Evolutionary conservation across 2,329 filamentous ascomycete species (phyloP).

Genomic region (Ceratocystis harringtonii): DNA sequence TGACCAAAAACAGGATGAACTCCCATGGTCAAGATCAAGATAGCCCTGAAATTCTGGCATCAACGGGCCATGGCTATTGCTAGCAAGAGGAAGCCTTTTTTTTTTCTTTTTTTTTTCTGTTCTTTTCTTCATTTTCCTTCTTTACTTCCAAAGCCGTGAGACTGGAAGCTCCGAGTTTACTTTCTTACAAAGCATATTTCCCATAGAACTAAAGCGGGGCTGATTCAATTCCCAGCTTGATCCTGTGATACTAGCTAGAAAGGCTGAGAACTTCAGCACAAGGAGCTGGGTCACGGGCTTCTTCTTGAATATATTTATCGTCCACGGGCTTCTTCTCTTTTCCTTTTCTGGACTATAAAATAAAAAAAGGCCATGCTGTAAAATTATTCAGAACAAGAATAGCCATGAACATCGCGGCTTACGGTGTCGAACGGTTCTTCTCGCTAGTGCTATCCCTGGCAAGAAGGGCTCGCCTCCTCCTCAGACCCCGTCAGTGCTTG

Average conservation of each 20-base stretch:
- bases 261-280: background rate
- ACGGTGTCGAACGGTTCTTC: background rate
- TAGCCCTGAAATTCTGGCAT: background rate
- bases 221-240: background rate
- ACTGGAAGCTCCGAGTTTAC: background rate
- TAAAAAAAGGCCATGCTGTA: background rate
- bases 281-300: background rate
- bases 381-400: background rate
- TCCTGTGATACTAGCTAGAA: too few species aligned
- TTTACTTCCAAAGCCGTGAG: background rate
- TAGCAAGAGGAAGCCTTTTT: background rate
- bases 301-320: too few species aligned
- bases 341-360: background rate
- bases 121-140: background rate
- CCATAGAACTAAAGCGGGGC: too few species aligned
- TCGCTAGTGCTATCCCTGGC: background rate
- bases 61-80: background rate
- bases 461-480: slow-evolving; percentile 2
- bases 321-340: background rate
- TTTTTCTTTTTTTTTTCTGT: background rate
- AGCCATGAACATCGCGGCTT: background rate
- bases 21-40: background rate
- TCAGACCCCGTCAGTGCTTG: slow-evolving; percentile 3
- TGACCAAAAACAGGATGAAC: background rate
- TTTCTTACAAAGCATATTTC: too few species aligned